Conservation (phyloP, 805 yeast genomes). For the Dipodascus albidus region DNA sequence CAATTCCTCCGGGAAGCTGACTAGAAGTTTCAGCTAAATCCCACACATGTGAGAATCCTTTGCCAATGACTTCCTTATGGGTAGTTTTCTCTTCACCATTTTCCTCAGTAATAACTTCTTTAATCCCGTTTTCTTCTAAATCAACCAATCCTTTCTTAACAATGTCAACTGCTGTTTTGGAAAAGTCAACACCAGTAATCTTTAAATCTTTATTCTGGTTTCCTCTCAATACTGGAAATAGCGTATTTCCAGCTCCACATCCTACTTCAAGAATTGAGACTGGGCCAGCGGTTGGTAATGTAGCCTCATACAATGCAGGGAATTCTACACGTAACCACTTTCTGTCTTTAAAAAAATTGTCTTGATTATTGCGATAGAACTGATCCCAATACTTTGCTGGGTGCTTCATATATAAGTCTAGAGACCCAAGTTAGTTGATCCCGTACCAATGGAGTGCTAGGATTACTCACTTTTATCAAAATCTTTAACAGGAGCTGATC, state of each 20-base stretch:
- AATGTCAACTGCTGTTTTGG: conserved; percentile 78
- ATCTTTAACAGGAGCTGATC: conserved; percentile 74
- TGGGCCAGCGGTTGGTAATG: conserved; percentile 60
- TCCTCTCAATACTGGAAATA: conserved; percentile 77
- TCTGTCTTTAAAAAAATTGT: conserved; percentile 91
- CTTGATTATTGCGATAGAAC: conserved; percentile 81
- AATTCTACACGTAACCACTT: conserved; percentile 95
- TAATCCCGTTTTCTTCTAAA: not conserved
- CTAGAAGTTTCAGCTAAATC: conserved; percentile 75
- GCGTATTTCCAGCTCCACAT: conserved; percentile 96
- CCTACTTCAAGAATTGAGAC: conserved; percentile 81
- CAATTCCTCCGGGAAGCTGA: conserved; percentile 71
- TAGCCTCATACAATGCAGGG: conserved; percentile 71
- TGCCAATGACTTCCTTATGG: not conserved
- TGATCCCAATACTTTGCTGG: conserved; percentile 95
- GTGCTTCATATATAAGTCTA: conserved; percentile 53
- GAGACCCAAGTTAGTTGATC: conserved; percentile 11
- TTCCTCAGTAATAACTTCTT: not conserved
- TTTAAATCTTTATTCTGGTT: conserved; percentile 69
- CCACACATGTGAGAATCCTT: conserved; percentile 49
- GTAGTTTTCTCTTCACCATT: not conserved
- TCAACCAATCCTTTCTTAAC: conserved; percentile 33
- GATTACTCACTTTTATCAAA: conserved; percentile 44
- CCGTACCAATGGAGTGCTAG: not conserved
- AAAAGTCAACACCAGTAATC: conserved; percentile 81